Percentiles rank a stretch among this genome's conserved stretches.
phyloP scores from a whole-genome alignment of 148 eudicot species.

The Silene latifolia region DNA sequence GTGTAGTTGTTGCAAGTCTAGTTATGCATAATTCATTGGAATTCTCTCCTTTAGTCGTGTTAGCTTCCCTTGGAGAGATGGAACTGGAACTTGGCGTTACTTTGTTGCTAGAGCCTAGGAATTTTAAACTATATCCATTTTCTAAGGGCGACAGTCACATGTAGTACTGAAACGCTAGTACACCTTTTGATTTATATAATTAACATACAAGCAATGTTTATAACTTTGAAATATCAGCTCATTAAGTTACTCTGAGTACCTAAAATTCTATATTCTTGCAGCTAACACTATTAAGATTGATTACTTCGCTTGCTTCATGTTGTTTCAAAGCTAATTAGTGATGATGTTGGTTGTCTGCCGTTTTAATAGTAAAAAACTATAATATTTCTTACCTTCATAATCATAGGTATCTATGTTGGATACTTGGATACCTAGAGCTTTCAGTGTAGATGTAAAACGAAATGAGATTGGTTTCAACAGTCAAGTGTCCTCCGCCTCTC shows the following conservation, averaged over 20 bases:
- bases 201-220: neutral
- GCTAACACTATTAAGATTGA: slow-evolving; percentile 66
- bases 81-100: slow-evolving; percentile 76
- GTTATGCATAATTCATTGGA: slow-evolving; percentile 50
- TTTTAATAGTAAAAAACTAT: too few relatives aligned
- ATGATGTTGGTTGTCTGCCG: too few relatives aligned
- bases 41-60: slow-evolving; percentile 49
- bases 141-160: slow-evolving; percentile 32
- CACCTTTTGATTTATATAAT: slow-evolving; percentile 28
- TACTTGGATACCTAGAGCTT: too few relatives aligned
- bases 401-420: too few relatives aligned
- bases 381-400: too few relatives aligned
- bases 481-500: too few relatives aligned
- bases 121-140: slow-evolving; percentile 59
- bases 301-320: slow-evolving; percentile 81
- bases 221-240: neutral
- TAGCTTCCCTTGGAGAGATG: slow-evolving; percentile 54
- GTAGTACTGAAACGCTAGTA: slow-evolving; percentile 48
- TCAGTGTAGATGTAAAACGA: too few relatives aligned
- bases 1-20: slow-evolving; percentile 51
- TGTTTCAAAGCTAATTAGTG: too few relatives aligned
- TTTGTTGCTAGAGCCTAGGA: slow-evolving; percentile 54
- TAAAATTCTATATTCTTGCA: slow-evolving; percentile 33
- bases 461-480: too few relatives aligned
- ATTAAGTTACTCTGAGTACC: neutral